A percentile compares a stretch with the other conserved stretches of the same genome.
Conservation (phyloP, 2,329 filamentous ascomycete genomes). For the Davidsoniella virescens region DNA sequence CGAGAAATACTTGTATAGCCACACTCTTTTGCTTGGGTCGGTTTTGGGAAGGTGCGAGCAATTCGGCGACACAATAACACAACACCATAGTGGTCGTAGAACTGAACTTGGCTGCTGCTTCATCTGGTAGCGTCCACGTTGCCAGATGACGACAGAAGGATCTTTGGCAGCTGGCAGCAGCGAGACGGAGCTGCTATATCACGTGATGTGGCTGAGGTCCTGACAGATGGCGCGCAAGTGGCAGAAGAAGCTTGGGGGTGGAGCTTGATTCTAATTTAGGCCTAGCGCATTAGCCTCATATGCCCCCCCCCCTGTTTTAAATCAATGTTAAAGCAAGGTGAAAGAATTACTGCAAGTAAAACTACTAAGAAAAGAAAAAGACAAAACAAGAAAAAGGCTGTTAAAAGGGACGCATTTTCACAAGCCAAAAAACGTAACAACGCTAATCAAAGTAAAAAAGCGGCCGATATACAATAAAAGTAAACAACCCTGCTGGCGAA, state of each 20-base stretch:
- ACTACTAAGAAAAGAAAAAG: not conserved
- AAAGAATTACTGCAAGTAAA: not conserved
- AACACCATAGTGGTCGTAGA: too few species aligned
- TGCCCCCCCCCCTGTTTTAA: not conserved
- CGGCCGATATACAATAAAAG: not conserved
- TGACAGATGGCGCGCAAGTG: not conserved
- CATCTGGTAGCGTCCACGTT: too few species aligned
- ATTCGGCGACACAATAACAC: not conserved
- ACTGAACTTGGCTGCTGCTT: too few species aligned
- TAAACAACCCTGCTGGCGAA: not conserved
- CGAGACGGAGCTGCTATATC: not conserved
- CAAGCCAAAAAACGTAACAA: conserved; percentile 1
- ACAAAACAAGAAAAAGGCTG: not conserved
- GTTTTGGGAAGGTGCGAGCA: too few species aligned
- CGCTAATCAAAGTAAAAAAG: not conserved
- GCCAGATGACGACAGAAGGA: too few species aligned
- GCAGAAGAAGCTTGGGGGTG: not conserved
- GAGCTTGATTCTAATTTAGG: not conserved
- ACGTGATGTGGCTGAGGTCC: too few species aligned
- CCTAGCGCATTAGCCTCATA: not conserved
- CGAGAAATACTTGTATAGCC: too few species aligned
- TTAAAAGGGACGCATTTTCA: not conserved
- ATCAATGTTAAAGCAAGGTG: not conserved
- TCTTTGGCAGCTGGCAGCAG: not conserved
- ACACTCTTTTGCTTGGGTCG: too few species aligned